Conservation (phyloP, 257 asterid species). For the Scutellaria galericulata region DNA sequence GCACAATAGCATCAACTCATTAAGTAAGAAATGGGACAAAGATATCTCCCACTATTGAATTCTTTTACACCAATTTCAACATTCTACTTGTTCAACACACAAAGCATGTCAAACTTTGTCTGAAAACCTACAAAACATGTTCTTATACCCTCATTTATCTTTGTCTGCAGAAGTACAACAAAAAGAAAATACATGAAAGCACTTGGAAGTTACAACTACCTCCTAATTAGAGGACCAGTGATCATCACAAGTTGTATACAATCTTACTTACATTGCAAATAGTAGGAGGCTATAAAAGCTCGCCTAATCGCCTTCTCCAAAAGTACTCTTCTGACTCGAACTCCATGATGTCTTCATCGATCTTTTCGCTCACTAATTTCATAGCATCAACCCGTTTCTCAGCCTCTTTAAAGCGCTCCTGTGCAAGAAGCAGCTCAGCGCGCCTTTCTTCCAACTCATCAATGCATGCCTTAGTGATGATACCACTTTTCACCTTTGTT, state of each 20-base stretch:
- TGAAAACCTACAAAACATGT: no score
- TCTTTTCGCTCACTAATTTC: constrained; percentile 32
- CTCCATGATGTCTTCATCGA: constrained; percentile 37
- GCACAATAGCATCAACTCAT: no score
- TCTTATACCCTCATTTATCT: no score
- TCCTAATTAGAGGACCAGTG: not conserved
- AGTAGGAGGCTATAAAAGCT: constrained; percentile 30
- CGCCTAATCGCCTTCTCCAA: constrained; percentile 42
- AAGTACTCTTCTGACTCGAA: constrained; percentile 35
- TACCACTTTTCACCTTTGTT: constrained; percentile 25
- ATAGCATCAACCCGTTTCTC: constrained; percentile 41
- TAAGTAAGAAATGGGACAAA: no score
- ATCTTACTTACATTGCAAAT: not conserved
- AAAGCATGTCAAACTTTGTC: no score
- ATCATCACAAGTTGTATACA: not conserved
- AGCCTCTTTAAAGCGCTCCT: constrained; percentile 38
- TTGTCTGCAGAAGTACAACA: no score
- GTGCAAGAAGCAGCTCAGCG: constrained; percentile 42
- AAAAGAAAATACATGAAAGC: not conserved
- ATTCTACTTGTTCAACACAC: no score
- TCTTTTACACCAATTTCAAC: no score
- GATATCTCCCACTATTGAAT: no score
- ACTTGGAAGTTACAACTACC: not conserved
- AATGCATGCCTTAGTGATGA: constrained; percentile 31
- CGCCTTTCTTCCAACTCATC: constrained; percentile 41